Conservation (phyloP, 228 moss, liverwort and hornwort species). For the Sphagnum magellanicum region DNA sequence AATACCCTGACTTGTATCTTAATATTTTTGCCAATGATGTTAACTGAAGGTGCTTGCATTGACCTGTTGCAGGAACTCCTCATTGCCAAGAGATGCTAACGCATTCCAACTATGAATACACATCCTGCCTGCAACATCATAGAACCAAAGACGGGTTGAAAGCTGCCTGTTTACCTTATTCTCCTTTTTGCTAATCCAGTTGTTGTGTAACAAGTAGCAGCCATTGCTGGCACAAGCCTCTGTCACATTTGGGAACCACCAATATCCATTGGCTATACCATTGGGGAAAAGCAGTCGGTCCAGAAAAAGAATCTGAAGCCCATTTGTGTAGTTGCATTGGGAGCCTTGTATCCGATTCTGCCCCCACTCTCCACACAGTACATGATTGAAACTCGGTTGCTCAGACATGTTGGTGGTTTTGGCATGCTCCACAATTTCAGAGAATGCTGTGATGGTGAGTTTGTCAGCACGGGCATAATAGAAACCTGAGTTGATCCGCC, state of each 20-base stretch:
- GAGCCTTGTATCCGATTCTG: slow-evolving; percentile 19
- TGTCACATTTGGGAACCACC: slow-evolving; percentile 32
- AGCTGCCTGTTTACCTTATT: slow-evolving; percentile 33
- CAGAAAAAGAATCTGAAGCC: slow-evolving; percentile 38
- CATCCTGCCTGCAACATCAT: slow-evolving; percentile 32
- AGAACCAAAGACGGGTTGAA: slow-evolving; percentile 43
- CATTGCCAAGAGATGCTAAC: not conserved
- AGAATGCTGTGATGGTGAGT: slow-evolving; percentile 23
- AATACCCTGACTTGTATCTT: no score
- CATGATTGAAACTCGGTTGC: slow-evolving; percentile 23
- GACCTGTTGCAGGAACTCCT: not conserved
- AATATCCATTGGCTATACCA: slow-evolving; percentile 30
- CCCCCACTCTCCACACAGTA: slow-evolving; percentile 22
- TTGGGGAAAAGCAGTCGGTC: slow-evolving; percentile 36
- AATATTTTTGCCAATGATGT: no score
- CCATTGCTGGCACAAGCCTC: slow-evolving; percentile 20
- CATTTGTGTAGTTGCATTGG: slow-evolving; percentile 21
- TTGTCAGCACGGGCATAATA: slow-evolving; percentile 40
- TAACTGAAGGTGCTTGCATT: not conserved
- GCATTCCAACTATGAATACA: slow-evolving; percentile 52
- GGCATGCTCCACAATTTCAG: slow-evolving; percentile 15
- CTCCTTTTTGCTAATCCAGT: slow-evolving; percentile 22
- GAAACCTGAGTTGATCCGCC: slow-evolving; percentile 37
- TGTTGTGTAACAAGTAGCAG: slow-evolving; percentile 47
- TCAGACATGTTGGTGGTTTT: slow-evolving; percentile 7